Conservation (phyloP, 176 grass and related monocot species). For the Hsuehochloa calcarea region DNA sequence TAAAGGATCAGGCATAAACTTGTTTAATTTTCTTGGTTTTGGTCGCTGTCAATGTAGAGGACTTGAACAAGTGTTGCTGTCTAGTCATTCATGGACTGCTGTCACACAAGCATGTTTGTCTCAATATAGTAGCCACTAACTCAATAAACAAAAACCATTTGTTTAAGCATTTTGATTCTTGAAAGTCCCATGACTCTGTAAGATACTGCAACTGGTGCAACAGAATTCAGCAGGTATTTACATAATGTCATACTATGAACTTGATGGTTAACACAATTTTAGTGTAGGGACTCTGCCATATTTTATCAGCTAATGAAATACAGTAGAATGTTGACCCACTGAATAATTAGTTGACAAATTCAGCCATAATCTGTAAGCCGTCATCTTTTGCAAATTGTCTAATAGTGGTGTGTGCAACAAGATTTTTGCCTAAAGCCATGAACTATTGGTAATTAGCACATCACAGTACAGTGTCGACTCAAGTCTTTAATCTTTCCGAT, state of each 20-base stretch:
- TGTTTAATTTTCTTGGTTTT: conserved; percentile 16
- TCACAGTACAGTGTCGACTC: not conserved
- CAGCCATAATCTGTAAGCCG: not conserved
- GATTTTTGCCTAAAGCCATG: not conserved
- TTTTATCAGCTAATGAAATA: not conserved
- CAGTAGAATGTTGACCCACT: not conserved
- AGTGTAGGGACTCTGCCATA: not conserved
- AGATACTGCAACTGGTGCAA: not conserved
- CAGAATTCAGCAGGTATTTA: conserved; percentile 10
- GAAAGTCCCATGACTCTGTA: not conserved
- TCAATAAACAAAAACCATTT: conserved; percentile 2
- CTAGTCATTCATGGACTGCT: not conserved
- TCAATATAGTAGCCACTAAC: not conserved
- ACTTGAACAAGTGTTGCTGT: conserved; percentile 19
- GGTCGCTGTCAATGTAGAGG: not conserved
- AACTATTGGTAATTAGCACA: not conserved
- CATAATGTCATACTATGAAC: conserved; percentile 7
- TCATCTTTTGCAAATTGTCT: conserved; percentile 3
- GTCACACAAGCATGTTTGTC: not conserved
- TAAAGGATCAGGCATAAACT: not conserved
- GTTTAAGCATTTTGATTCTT: not conserved
- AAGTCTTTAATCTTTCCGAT: not conserved
- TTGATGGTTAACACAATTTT: not conserved
- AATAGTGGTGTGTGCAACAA: not conserved
- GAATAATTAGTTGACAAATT: conserved; percentile 2